phyloP scores from a whole-genome alignment of 768 basidiomycete species.

The Rhizopogon vesiculosus region DNA sequence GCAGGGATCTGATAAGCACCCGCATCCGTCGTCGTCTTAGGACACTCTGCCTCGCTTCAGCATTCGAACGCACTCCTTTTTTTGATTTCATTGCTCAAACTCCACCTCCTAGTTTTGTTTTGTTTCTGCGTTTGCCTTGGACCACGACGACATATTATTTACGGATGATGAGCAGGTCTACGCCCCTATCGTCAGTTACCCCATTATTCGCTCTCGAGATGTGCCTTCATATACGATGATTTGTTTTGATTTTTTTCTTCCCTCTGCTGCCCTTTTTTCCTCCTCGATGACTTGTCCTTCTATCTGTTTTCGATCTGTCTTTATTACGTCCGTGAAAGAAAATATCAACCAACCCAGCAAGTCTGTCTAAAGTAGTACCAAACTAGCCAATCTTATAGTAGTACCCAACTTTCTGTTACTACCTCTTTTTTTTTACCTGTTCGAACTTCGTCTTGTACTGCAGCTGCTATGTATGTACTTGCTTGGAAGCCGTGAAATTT shows the following conservation, averaged over 20 bases:
- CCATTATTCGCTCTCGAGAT: conserved; percentile 32
- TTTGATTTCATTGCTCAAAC: conserved; percentile 20
- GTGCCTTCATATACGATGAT: conserved; percentile 27
- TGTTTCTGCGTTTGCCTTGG: conserved; percentile 13
- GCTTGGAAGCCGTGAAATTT: neutral
- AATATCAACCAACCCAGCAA: conserved; percentile 3
- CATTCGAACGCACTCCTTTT: conserved; percentile 3
- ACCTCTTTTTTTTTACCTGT: neutral
- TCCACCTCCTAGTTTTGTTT: conserved; percentile 12
- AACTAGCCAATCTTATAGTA: conserved; percentile 2
- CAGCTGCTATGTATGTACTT: neutral
- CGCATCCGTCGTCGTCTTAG: conserved; percentile 13
- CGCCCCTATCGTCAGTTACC: conserved; percentile 28
- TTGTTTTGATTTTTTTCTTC: conserved; percentile 22
- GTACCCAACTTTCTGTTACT: conserved; percentile 7
- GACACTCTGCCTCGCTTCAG: conserved; percentile 8
- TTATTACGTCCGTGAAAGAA: conserved; percentile 6
- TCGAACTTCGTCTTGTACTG: neutral
- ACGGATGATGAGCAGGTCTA: conserved; percentile 28
- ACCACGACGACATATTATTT: conserved; percentile 23
- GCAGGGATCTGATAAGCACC: conserved; percentile 10
- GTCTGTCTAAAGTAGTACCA: conserved; percentile 11
- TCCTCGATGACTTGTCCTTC: conserved; percentile 11
- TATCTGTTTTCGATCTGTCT: conserved; percentile 28
- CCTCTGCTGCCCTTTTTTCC: conserved; percentile 4